Base-by-base conservation (phyloP, 306 rosid species). In the Cicer yamashitae region DNA sequence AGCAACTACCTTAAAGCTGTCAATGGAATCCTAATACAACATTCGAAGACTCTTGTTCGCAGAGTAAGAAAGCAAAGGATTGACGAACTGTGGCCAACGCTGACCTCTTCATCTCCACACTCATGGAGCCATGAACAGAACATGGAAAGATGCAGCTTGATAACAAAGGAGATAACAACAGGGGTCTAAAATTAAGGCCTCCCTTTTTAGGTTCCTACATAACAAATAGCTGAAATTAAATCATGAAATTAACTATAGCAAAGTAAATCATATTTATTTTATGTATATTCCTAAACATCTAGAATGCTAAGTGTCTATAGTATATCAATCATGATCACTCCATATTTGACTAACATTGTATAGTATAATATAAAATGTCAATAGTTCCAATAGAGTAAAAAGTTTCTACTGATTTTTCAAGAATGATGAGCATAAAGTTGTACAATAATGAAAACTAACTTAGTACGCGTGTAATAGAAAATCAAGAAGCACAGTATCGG, bases 1-100 rank as follows among this genome's bases (percentile, higher is more conserved):
- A 90, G 97, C 84, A 89, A 89, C 91, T 89, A 91, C 66, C 86
- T 91, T 8, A 86, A 94, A 87, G 94, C 91, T 18, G 78, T 88
- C 67, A 89, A 90, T 70, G 86, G 84, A 2, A 86, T 88, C 75
- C 70, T 90, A 30, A 77, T 84, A 70, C 84, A 81, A 67, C 87
- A 87, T 50, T 71, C 86, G 6, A 87, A 82, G 81, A 73, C 22
- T 78, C 15, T 61, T 18, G 73, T 75, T 62, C 62, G 77, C 56
- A 80, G 54, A 75, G 80, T 79, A 46, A 86, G 81, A 72, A 84
- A 77, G 63, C 86, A 85, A 25, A 68, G 84, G 78, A 83, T 81
- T 68, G 59, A 84, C 44, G 54, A 82, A 63, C 1, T 87, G 57
- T 88, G 94, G 97, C 94, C 96, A 13, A 52, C 88, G 76, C 74